Base-by-base conservation (phyloP, 768 basidiomycete species). In the Hemileccinum rubropunctum region DNA sequence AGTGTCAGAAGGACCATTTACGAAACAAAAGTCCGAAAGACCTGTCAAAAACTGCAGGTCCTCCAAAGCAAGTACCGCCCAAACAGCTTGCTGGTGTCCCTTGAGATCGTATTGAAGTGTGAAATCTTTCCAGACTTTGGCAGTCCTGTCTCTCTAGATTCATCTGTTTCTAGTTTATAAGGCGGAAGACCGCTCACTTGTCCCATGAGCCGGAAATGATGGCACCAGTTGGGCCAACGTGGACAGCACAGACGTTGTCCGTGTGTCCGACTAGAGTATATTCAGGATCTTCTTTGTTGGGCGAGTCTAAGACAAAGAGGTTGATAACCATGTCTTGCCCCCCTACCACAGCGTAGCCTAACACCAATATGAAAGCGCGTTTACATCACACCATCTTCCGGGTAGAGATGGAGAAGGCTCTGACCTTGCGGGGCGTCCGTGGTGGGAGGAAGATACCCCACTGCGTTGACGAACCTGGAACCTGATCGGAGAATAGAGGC, bases 201-300 rank as follows among this genome's bases (percentile, higher is more conserved):
- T 98, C 97, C 97, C 97, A 99, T 37, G 92, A 95, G 17, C 97
- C 97, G 8, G 91, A 95, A 50, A 97, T 83, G 52, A 98, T 85
- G 43, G 80, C 76, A 14, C 91, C 91, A 42, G 77, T 76, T 9
- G 79, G 69, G 10, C 81, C 80, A 4, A 83, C 80, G 61, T 91
- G 78, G 48, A 99, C 73, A 18, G 90, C 79, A 67, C 95, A 98
- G 32, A 98, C 81, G 64, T 98, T 98, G 41, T 86, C 84, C 12
- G 82, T 80, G 67, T 99, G 97, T 20, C 95, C 97, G 32, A 98
- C 65, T 23, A 98, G 78, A 18, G 84, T 82, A 71, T 86, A 89
- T 60, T 81, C 76, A 18, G 95, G 93, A 51, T 94, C 87, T 48
- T 82, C 80, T 58, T 75, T 78, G 15, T 76, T 67, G 30, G 71